Base-by-base conservation (phyloP, 352 stramenopile genomes). In the Pythium angustatum region DNA sequence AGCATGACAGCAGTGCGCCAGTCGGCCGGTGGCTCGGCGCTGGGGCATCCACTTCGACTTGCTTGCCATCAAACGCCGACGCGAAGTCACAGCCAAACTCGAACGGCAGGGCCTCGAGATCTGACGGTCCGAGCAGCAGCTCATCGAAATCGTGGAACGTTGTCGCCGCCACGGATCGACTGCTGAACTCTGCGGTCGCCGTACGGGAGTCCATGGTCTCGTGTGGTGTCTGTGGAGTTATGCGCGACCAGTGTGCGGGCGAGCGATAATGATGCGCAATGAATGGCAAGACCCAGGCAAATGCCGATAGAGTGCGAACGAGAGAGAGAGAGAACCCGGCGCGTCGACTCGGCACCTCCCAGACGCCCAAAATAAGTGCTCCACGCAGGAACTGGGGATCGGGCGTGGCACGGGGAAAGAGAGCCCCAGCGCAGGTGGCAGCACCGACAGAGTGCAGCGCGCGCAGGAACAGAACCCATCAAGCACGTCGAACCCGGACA, bases 81-180 rank as follows among this genome's bases (percentile, higher is more conserved):
- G 66, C 70, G 59, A 78, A 80, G 49, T 80, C 73, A 26, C 73
- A 80, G 14, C 69, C 61, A 55, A 80, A 73, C 56, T 80, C 73
- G 47, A 80, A 77, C 40, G 69, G 69, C 26, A 80, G 68, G 28
- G 70, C 52, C 33, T 78, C 69, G 14, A 77, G 60, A 21, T 75
- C 62, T 19, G 61, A 67, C 21, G 62, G 45, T 17, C 70, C 64
- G 53, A 80, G 63, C 48, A 80, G 54, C 17, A 80, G 47, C 47
- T 80, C 73, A 40, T 80, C 73, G 19, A 80, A 64, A 40, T 76
- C 73, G 15, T 72, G 66, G 28, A 76, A 63, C 15, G 41, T 17
- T 0, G 59, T 38, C 21, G 24, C 21, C 17, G 44, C 27, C 2
- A 24, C 30, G 19, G 38, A 14, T 45, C 53, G 53, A 51, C 38